A percentile compares a stretch with the other conserved stretches of the same genome.
phyloP scores from a whole-genome alignment of 441 rosid species.

The Heliophila coronopifolia region DNA sequence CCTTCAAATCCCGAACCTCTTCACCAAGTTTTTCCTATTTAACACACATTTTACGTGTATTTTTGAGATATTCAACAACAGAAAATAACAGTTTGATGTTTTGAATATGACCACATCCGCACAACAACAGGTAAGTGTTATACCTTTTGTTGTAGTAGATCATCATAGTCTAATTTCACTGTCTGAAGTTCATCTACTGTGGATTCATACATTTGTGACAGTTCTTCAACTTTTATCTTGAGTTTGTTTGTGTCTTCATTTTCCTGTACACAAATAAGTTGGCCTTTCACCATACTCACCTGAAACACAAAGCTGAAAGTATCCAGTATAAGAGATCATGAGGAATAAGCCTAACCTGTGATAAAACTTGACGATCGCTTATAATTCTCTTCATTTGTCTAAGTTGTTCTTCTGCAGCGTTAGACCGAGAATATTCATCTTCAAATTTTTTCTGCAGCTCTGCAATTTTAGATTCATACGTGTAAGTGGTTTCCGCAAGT shows the following conservation, averaged over 20 bases:
- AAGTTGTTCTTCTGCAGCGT: conserved; percentile 49
- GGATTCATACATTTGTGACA: conserved; percentile 43
- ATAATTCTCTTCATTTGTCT: conserved; percentile 40
- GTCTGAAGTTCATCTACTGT: conserved; percentile 50
- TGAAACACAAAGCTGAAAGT: conserved; percentile 14
- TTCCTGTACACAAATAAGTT: conserved; percentile 38
- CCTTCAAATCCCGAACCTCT: conserved; percentile 50
- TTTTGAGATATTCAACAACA: background rate
- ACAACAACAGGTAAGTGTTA: conserved; percentile 15
- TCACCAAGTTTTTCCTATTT: conserved; percentile 53
- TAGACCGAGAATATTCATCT: conserved; percentile 42
- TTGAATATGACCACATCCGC: conserved; percentile 12
- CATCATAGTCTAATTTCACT: conserved; percentile 47
- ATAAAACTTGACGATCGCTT: conserved; percentile 44
- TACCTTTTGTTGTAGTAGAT: conserved; percentile 63
- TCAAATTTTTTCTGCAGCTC: conserved; percentile 55
- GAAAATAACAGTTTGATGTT: conserved; percentile 10
- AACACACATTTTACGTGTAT: conserved; percentile 14
- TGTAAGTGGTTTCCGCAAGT: conserved; percentile 58
- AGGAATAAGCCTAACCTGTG: conserved; percentile 45
- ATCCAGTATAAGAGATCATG: background rate
- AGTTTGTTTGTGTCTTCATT: conserved; percentile 45
- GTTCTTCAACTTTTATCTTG: conserved; percentile 44
- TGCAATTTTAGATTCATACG: conserved; percentile 60
- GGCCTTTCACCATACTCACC: background rate